Base-by-base conservation (phyloP, 345 rosid genomes). In the Melastoma malabathricum region DNA sequence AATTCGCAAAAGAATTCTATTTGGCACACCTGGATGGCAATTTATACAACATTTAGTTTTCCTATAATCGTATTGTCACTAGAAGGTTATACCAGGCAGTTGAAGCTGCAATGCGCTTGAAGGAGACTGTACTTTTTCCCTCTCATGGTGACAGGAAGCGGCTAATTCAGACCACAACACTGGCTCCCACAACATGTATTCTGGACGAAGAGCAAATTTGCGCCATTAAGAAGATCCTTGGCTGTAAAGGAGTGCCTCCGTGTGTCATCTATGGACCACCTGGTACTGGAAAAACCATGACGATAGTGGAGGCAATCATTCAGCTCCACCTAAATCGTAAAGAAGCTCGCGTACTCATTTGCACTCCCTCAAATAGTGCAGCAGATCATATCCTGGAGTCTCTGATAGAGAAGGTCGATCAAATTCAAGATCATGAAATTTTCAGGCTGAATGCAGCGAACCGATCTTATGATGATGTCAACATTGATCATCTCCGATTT, bases 271-370 rank as follows among this genome's bases (percentile, higher is more conserved):
- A 78, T 51, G 98, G 98, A 47, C 98, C 98, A 38, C 98, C 98
- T 10, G 98, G 98, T 58, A 90, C 98, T 3, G 98, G 96, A 44
- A 90, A 90, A 74, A 90, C 98, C 45, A 75, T 70, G 83, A 86
- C 92, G 13, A 6, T 90, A 48, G 89, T 80, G 60, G 96, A 84
- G 71, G 86, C 89, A 12, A 77, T 84, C 18, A 81, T 84, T 34
- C 96, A 90, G 72, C 77, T 90, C 13, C 82, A 76, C 51, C 62
- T 52, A 47, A 73, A 70, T 44, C 59, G 60, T 52, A 57, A 15
- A 3, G 43, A 62, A 64, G 49, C 78, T 52, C 74, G 78, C 56
- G 70, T 86, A 63, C 98, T 90, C 56, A 77, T 82, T 5, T 90
- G 98, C 67, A 85, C 95, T 29, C 84, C 96, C 55, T 90, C 98